Evolutionary conservation across 805 yeast species (phyloP).

Genomic region (Saturnispora kantuleensis): DNA sequence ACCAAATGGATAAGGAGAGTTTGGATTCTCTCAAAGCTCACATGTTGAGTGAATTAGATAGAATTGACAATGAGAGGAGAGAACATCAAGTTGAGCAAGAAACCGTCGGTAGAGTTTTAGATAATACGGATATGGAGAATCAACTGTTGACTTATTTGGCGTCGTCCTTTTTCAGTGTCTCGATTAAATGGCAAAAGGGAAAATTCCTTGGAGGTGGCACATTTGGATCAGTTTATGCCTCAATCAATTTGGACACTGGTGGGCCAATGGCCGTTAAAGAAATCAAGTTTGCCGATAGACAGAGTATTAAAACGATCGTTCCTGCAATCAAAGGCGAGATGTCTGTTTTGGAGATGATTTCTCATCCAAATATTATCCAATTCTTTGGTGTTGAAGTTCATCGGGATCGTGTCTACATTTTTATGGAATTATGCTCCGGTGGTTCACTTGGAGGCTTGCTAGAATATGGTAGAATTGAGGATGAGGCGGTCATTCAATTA

Average conservation of each 20-base stretch:
- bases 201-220: slow-evolving; percentile 90
- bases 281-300: slow-evolving; percentile 80
- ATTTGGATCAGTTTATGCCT: slow-evolving; percentile 89
- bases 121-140: slow-evolving; percentile 77
- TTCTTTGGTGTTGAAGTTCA: slow-evolving; percentile 97
- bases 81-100: slow-evolving; percentile 34
- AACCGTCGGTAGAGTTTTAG: slow-evolving; percentile 79
- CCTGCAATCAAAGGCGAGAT: slow-evolving; percentile 91
- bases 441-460: slow-evolving; percentile 82
- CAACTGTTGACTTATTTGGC: slow-evolving; percentile 81
- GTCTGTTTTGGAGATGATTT: slow-evolving; percentile 89
- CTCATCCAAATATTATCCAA: slow-evolving; percentile 94
- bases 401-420: slow-evolving; percentile 86
- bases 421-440: slow-evolving; percentile 96
- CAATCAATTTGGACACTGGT: slow-evolving; percentile 88
- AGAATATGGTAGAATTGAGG: slow-evolving; percentile 90
- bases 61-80: slow-evolving; percentile 50
- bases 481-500: slow-evolving; percentile 84
- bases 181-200: slow-evolving; percentile 97
- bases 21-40: slow-evolving; percentile 54
- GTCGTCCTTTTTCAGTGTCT: slow-evolving; percentile 77
- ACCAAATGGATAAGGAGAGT: slow-evolving; percentile 43
- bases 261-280: slow-evolving; percentile 96
- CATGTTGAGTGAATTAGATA: slow-evolving; percentile 53
- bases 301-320: slow-evolving; percentile 71